Evolutionary conservation across 495 filamentous ascomycete genomes (phyloP), one percentile per base, ranked within the genome.

Genomic region (Hypomontagnella monticulosa): DNA sequence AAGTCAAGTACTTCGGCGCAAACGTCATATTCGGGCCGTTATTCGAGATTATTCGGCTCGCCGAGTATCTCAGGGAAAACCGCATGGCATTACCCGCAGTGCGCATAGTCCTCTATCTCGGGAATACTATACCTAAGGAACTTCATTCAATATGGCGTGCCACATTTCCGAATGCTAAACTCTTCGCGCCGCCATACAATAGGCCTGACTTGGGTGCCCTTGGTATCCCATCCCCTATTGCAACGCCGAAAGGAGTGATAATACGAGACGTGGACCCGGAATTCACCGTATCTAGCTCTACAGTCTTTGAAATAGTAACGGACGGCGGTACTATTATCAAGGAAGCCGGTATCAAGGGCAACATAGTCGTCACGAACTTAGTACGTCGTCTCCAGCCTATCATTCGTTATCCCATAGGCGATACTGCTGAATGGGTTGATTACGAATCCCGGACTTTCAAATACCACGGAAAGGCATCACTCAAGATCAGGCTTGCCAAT

Each of bases 351-450:
- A 8, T 52, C 11, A 60, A 44, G 27, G 57, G 57, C 3, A 60
- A 52, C 40, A 8, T 60, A 5, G 32, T 60, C 38, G 20, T 60
- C 20, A 60, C 57, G 1, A 47, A 60, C 36, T 16, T 60, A 0
- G 23, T 44, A 16, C 57, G 57, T 9, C 57, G 57, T 15, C 23
- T 60, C 1, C 57, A 60, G 18, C 57, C 57, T n/a, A 15, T 60
- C 4, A 52, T 60, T 11, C 47, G 57, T 11, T 52, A 51, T 8
- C 57, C 57, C 12, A n/a, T 52, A 4, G 57, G 57, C 14, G 57
- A 60, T 14, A 20, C 43, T 23, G 57, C 57, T 6, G 57, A 51
- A 16, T 60, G 57, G 57, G 37, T 52, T 1, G 38, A 60, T 14
- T 60, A 60, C 7, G 23, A 16, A 14, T n/a, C 37, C 11, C 47